Conservation (phyloP, 2,329 filamentous ascomycete genomes). For the Hirsutella minnesotensis region DNA sequence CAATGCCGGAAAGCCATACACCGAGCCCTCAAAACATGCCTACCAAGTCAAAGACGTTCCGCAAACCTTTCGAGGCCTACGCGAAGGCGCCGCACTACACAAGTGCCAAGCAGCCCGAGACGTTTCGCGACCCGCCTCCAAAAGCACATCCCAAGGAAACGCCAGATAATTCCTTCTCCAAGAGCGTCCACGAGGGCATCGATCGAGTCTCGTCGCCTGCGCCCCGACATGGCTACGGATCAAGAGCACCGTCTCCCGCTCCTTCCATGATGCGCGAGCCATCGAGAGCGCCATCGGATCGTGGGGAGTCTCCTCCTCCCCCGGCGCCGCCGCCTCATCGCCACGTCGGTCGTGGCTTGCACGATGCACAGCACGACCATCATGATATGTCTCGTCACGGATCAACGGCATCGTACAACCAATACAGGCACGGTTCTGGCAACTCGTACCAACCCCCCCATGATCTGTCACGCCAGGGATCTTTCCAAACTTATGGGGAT, state of each 20-base stretch:
- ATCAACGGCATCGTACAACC: conserved; percentile 25
- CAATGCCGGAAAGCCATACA: conserved; percentile 43
- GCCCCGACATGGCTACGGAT: conserved; percentile 16
- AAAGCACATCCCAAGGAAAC: conserved; percentile 12
- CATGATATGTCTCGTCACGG: conserved; percentile 16
- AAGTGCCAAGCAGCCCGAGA: conserved; percentile 47
- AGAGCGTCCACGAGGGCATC: conserved; percentile 9
- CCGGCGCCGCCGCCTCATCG: conserved; percentile 78
- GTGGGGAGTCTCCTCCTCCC: conserved; percentile 56
- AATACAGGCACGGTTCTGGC: conserved; percentile 20
- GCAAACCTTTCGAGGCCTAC: conserved; percentile 57
- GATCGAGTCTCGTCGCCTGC: conserved; percentile 8
- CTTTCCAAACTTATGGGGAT: conserved; percentile 28
- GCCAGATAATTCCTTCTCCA: conserved; percentile 17
- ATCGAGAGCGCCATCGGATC: conserved; percentile 14
- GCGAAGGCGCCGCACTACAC: conserved; percentile 55
- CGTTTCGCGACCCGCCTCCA: conserved; percentile 33
- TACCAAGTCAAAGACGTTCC: conserved; percentile 51
- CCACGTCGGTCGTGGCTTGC: conserved; percentile 34
- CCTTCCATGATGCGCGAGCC: conserved; percentile 10
- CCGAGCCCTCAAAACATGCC: conserved; percentile 42
- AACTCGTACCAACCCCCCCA: conserved; percentile 18
- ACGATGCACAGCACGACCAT: conserved; percentile 4
- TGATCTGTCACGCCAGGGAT: conserved; percentile 24
- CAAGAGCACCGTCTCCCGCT: conserved; percentile 18